phyloP scores from a whole-genome alignment of 257 asterid species.

The Salvia rosmarinus region DNA sequence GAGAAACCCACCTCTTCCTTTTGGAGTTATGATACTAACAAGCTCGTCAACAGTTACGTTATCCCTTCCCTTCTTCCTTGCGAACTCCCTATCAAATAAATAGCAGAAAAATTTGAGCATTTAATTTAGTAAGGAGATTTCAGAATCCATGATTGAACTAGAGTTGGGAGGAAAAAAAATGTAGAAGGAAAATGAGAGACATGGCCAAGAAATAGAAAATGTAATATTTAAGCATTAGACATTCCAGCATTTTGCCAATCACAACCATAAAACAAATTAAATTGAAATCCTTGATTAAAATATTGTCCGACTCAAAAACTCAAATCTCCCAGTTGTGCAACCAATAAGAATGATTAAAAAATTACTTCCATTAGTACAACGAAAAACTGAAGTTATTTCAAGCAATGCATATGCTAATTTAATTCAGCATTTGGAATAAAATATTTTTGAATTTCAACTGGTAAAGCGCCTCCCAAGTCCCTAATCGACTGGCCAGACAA shows the following conservation, averaged over 20 bases:
- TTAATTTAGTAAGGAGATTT: constrained; percentile 11
- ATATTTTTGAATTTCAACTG: neutral
- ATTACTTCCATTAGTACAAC: too few species aligned
- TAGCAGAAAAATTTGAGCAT: constrained; percentile 19
- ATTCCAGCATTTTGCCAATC: neutral
- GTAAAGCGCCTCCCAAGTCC: neutral
- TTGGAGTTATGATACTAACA: constrained; percentile 69
- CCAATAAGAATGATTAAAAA: neutral
- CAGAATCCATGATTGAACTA: neutral
- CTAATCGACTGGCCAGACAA: neutral
- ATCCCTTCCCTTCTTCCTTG: constrained; percentile 77
- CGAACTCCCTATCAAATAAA: constrained; percentile 52
- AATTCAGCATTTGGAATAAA: neutral
- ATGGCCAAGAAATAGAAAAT: neutral
- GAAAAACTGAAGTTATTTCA: neutral
- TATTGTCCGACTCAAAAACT: neutral
- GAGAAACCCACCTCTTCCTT: constrained; percentile 65
- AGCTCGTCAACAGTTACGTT: constrained; percentile 75
- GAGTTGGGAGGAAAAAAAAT: neutral
- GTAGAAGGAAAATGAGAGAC: neutral
- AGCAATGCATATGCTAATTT: neutral
- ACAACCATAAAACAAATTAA: neutral
- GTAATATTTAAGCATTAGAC: neutral
- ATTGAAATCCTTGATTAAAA: neutral
- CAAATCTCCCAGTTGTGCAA: neutral